Evolutionary conservation across 176 grass and related monocot species (phyloP), one percentile per base, ranked within the genome.

Genomic region (Puccinellia tenuiflora): DNA sequence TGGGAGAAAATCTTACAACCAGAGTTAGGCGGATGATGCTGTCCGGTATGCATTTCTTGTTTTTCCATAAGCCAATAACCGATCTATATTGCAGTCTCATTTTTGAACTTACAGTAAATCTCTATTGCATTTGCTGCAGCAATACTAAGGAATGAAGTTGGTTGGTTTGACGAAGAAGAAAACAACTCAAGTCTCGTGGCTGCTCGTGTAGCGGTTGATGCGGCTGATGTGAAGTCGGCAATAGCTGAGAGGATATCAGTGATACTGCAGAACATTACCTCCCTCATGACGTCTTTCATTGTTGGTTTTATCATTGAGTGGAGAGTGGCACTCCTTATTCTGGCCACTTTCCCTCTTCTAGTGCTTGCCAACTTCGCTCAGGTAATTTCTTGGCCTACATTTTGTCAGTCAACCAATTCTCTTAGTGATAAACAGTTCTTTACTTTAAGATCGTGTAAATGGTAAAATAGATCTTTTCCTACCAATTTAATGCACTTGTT

Each of bases 1-100:
- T 99, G 97, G 97, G 97, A 83, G 97, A 99, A 89, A 99, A 99
- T 85, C 93, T 99, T 59, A 99, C 97, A 31, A 99, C 97, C 42
- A 90, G 97, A 51, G 97, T 99, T 73, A 83, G 97, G 12, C 85
- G 93, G 85, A 96, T 99, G 91, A 99, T 99, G 97, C 86, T 99
- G 50, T 91, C 93, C 0, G 85, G 97, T 99, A 99, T 71, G 88
- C 42, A 42, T 59, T 74, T 77, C 66, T 85, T 20, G 31, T 22
- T 21, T 5, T 33, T 29, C 21, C n/a, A 43, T 51, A 82, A 67
- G 70, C n/a, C 33, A 33, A 26, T 86, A 35, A 10, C 57, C 6
- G 28, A 56, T 56, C 39, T 85, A 30, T 76, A 40, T 76, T 59
- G 28, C 16, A 15, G 53, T 72, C 5, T 3, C 38, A 83, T 55